Evolutionary conservation across 148 eudicot genomes (phyloP), one percentile per base, ranked within the genome.

Genomic region (Polygonum maritimum): DNA sequence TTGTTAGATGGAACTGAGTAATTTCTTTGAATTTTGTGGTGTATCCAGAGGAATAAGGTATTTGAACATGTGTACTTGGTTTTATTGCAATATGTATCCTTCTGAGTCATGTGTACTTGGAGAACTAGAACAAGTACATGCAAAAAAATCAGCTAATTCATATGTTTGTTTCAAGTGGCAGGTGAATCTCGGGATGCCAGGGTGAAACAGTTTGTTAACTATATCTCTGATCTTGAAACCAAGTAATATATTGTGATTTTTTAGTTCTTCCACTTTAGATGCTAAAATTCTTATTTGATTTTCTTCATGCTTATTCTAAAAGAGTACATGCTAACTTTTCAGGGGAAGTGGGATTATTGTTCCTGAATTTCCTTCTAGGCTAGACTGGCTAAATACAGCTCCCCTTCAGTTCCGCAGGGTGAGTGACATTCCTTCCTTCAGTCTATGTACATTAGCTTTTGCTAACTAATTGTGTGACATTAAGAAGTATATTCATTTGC

Each of bases 311-410:
- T 36, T 67, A 8, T 36, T 67, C 71, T 36, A 67, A 67, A 67
- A 67, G 38, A 2, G 3, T 48, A 48, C 9, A 62, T 76, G 54
- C 45, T 62, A 51, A 36, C 48, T 47, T 82, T 85, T 60, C 78
- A 92, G 98, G 85, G 84, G 88, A 75, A 87, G 80, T 78, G 89
- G 91, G 77, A 78, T 85, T 57, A 73, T 74, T 52, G 97, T 90
- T 78, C 97, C 98, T 47, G 98, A 94, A 81, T 90, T 94, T 82
- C 98, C 98, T 54, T 84, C 97, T 78, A 83, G 82, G 81, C 92
- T 94, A 81, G 97, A 94, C 76, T 94, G 98, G 98, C 85, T 94
- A n/a, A 92, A 94, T 77, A 75, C 92, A 62, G 86, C 96, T 76
- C 98, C 98, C 65, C 98, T 94, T 81, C 90, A 89, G 86, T 81